Evolutionary conservation across 2,329 filamentous ascomycete species (phyloP), one percentile per base, ranked within the genome.

Genomic region (Alternaria arbusti): DNA sequence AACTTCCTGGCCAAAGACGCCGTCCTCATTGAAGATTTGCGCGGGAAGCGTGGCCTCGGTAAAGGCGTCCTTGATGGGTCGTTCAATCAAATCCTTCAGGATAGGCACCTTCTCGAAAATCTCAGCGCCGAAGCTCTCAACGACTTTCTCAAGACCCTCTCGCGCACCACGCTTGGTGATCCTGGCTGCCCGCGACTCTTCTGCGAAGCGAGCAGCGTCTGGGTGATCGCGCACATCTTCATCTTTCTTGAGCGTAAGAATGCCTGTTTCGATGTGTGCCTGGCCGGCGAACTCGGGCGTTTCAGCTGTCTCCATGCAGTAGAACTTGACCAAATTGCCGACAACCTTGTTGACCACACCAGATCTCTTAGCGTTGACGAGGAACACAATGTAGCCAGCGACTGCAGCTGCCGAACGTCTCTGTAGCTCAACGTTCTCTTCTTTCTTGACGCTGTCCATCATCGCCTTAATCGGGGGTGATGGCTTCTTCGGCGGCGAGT

Each of bases 391-490:
- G 20, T 98, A 88, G 43, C 87, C 88, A 6, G 94, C 93, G 56
- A 99, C 91, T 4, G 94, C 94, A 13, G 88, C 88, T 2, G 94
- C 93, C 26, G 95, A 97, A 23, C 95, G 91, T 71, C 88, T 89
- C 78, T 99, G 96, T 2, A 99, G 85, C 69, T 96, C 92, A 26
- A 91, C 82, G 74, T 96, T 98, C 73, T 97, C 96, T 77, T 99
- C 96, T 40, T 89, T 90, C 81, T 98, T 99, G 75, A 99, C 88
- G 74, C 95, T 98, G 79, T 99, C 96, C 96, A 99, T 99, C 80
- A 99, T 92, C 3, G 90, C 93, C 81, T 97, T 97, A 82, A 99
- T 99, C 12, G 97, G 89, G 17, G 90, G 88, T 65, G 93, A 94
- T 10, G 95, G 94, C 78, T 97, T 98, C 87, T 97, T 98, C 0